Conservation (phyloP, 2,329 filamentous ascomycete genomes). For the Sphaceloma murrayae region DNA sequence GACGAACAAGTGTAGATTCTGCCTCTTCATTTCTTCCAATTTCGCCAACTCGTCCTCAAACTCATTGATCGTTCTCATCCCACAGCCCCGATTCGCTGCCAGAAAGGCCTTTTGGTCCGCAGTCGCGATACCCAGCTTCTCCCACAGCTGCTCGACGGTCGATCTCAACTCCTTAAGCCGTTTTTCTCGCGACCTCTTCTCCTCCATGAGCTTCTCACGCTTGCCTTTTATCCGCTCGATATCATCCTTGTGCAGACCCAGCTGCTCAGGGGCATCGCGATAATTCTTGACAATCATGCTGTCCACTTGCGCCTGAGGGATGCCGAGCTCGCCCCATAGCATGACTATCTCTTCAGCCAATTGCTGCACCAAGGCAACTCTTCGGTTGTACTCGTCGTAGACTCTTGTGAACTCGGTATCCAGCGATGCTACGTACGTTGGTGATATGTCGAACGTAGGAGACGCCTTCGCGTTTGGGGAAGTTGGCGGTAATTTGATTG, state of each 20-base stretch:
- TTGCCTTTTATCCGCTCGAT: conserved; percentile 60
- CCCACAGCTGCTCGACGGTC: conserved; percentile 81
- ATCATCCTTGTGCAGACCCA: conserved; percentile 85
- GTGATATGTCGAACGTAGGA: conserved; percentile 83
- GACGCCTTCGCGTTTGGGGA: conserved; percentile 65
- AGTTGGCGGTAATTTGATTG: conserved; percentile 75
- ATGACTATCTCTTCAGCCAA: conserved; percentile 79
- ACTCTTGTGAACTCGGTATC: conserved; percentile 88
- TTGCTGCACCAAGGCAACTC: conserved; percentile 64
- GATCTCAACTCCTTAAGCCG: conserved; percentile 63
- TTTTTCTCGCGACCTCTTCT: conserved; percentile 78
- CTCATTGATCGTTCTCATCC: conserved; percentile 85
- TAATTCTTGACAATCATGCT: conserved; percentile 78
- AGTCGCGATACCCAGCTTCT: conserved; percentile 74
- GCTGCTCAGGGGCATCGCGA: conserved; percentile 81
- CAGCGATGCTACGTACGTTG: conserved; percentile 73
- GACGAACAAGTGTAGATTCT: conserved; percentile 92
- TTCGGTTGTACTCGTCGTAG: conserved; percentile 89
- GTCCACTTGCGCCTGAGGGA: conserved; percentile 87
- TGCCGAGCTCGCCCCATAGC: conserved; percentile 91
- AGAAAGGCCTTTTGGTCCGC: conserved; percentile 76
- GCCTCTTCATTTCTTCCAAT: conserved; percentile 83
- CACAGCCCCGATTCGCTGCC: conserved; percentile 79
- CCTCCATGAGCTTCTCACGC: conserved; percentile 74
- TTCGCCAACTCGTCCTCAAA: conserved; percentile 83